Evolutionary conservation across 495 filamentous ascomycete species (phyloP), one percentile per base, ranked within the genome.

Genomic region (Podospora comata): DNA sequence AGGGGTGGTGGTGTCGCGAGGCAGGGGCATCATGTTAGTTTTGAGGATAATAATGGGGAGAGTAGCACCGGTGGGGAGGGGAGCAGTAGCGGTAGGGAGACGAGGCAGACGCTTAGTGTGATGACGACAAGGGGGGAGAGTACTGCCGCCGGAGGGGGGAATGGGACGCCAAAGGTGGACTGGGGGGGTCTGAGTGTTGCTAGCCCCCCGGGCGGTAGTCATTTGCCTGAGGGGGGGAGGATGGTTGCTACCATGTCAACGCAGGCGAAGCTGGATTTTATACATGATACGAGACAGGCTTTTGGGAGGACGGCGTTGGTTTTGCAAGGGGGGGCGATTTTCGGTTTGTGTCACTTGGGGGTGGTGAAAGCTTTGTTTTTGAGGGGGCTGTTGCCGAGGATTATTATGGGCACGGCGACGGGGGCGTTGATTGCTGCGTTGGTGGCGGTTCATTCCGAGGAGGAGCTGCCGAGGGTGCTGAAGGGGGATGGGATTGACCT

Each of bases 371-470:
- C 93, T 1, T 78, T 98, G 59, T 91, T 96, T 79, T 78, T 92
- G 15, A 84, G 90, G n/a, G 93, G 92, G 1, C 79, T 97, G 15
- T 79, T 97, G 32, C 94, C 94, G 18, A 85, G 93, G 9, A 96
- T 98, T 69, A 95, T 98, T 69, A 92, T 91, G 2, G 94, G 94
- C 0, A 97, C 92, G 5, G 94, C 90, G 4, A 96, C 92, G 1
- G 94, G 94, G 11, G 94, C 94, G 11, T 82, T 97, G 73, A 93
- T 98, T 70, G 94, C 94, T 2, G 93, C 93, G 28, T 82, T 97
- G 18, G 93, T 98, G 18, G 91, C 91, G 3, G 89, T 95, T 68
- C 93, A 96, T 76, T 91, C 90, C 0, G 92, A 97, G 65, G 92
- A 93, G 59, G 94, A 97, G 70, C 81, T 98, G 20, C 84, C 91